Base-by-base conservation (phyloP, 2,329 filamentous ascomycete genomes). In the Apiospora kogelbergensis region DNA sequence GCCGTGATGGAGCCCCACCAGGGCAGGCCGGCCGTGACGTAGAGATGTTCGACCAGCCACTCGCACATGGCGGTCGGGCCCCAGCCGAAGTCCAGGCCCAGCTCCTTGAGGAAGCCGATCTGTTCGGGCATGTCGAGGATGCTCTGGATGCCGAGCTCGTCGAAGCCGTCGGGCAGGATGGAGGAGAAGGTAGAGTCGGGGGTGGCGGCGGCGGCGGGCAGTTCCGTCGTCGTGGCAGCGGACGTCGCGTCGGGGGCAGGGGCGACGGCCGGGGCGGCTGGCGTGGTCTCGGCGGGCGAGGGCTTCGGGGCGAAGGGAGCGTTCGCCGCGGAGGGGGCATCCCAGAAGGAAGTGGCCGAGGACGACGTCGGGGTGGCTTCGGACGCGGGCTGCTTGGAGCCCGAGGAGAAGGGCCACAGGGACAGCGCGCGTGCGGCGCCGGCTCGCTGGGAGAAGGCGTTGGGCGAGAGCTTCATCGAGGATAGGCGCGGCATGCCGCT, bases 11-110 rank as follows among this genome's bases (percentile, higher is more conserved):
- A 89, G 1, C 84, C 90, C 85, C 93, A 94, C 96, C 96, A 98
- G 15, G 94, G 93, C 68, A 93, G 81, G 44, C 91, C 93, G 1
- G 80, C 82, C 74, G 86, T 91, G 71, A 98, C 84, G 81, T 99
- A 94, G 48, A 97, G 78, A 77, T 95, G 90, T 83, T 99, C 96
- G 13, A 98, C 82, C 2, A 88, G 26, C 85, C 87, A 95, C 81
- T 98, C 86, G 79, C 96, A 89, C 20, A 89, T 73, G 4, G 90
- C 82, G 0, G 94, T 93, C 6, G 93, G 89, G 20, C 95, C 95
- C 83, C 84, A 95, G 77, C 95, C 94, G 76, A 91, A 98, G 75
- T 98, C 93, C 26, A 99, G 83, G 3, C 96, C 96, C 13, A 98
- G 84, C 74, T 93, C 89, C 69, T 66, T 66, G 40, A 99, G 84